These are phyloP conservation scores for Drechslerella dactyloides DNA, from an alignment of 2,329 filamentous ascomycete species.

Conservation along the genomic window DNA sequence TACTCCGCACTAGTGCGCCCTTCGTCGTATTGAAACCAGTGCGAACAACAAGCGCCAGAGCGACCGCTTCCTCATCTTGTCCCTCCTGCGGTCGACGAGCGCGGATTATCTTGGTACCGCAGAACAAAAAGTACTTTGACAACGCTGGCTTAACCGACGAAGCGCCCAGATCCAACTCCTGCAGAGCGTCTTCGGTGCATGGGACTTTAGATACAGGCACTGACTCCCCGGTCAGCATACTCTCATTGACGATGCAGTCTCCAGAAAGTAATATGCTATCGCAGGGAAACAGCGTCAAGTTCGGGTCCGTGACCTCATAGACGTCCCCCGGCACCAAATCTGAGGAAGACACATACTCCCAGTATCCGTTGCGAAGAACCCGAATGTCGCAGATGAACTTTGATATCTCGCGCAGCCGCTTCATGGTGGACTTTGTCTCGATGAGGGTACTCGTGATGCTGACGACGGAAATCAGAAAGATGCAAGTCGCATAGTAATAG, in stretches of 20 bases:
- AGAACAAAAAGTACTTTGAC: slow-evolving; percentile 89
- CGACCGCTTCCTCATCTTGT: slow-evolving; percentile 84
- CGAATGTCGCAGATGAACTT: slow-evolving; percentile 94
- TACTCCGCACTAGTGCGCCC: slow-evolving; percentile 90
- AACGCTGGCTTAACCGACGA: slow-evolving; percentile 82
- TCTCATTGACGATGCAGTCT: slow-evolving; percentile 98
- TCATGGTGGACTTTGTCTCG: slow-evolving; percentile 92
- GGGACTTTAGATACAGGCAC: slow-evolving; percentile 94
- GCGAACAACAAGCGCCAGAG: slow-evolving; percentile 86
- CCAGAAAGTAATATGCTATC: slow-evolving; percentile 90
- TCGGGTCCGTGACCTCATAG: slow-evolving; percentile 95
- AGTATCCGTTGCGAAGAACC: slow-evolving; percentile 92
- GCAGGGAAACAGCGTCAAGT: slow-evolving; percentile 83
- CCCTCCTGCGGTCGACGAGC: slow-evolving; percentile 86
- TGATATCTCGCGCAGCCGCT: slow-evolving; percentile 85
- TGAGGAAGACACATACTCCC: slow-evolving; percentile 81
- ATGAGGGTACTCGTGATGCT: slow-evolving; percentile 88
- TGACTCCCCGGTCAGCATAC: slow-evolving; percentile 96
- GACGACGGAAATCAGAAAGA: slow-evolving; percentile 90
- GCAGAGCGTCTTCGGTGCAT: slow-evolving; percentile 79
- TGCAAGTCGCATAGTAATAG: slow-evolving; percentile 95
- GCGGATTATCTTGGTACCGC: slow-evolving; percentile 92
- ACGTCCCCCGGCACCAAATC: slow-evolving; percentile 95
- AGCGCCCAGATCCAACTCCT: slow-evolving; percentile 75
- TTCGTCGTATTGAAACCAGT: slow-evolving; percentile 99